These are phyloP conservation scores for Kodamaea sp. DNA, from an alignment of 1,139 yeast species.

Conservation along the genomic window DNA sequence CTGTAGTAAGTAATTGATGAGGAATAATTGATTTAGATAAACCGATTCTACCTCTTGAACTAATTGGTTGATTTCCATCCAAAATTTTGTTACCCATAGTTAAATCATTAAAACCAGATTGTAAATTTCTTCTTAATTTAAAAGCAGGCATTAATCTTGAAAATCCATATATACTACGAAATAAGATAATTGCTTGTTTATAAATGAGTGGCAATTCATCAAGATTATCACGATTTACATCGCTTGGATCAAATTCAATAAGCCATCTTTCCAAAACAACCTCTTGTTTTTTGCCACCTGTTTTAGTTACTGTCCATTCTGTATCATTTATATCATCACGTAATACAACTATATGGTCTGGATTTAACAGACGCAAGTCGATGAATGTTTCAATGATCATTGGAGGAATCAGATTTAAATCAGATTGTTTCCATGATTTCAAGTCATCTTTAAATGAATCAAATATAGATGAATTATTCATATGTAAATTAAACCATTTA, in stretches of 20 bases:
- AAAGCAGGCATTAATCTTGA: conserved; percentile 70
- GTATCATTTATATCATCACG: conserved; percentile 47
- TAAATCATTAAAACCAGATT: conserved; percentile 23
- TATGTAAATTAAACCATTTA: conserved; percentile 69
- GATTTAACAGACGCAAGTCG: conserved; percentile 60
- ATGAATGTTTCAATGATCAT: conserved; percentile 80
- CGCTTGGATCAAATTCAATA: conserved; percentile 60
- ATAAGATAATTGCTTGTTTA: conserved; percentile 68
- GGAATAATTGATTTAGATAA: conserved; percentile 64
- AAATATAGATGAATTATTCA: conserved; percentile 31
- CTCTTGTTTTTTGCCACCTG: conserved; percentile 59
- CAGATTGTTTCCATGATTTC: conserved; percentile 54
- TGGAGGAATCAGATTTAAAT: conserved; percentile 56
- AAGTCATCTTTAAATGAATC: conserved; percentile 54
- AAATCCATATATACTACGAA: conserved; percentile 70
- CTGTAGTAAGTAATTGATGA: conserved; percentile 37
- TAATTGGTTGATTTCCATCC: conserved; percentile 75
- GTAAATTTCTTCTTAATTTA: conserved; percentile 39
- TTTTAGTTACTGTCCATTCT: conserved; percentile 50
- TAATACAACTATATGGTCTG: conserved; percentile 60
- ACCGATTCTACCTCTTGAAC: conserved; percentile 82
- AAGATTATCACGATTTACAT: conserved; percentile 24
- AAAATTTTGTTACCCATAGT: conserved; percentile 58
- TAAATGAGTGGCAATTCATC: conserved; percentile 67
- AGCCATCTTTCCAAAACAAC: conserved; percentile 92